Base-by-base conservation (phyloP, 306 rosid species). In the Ammopiptanthus mongolicus region DNA sequence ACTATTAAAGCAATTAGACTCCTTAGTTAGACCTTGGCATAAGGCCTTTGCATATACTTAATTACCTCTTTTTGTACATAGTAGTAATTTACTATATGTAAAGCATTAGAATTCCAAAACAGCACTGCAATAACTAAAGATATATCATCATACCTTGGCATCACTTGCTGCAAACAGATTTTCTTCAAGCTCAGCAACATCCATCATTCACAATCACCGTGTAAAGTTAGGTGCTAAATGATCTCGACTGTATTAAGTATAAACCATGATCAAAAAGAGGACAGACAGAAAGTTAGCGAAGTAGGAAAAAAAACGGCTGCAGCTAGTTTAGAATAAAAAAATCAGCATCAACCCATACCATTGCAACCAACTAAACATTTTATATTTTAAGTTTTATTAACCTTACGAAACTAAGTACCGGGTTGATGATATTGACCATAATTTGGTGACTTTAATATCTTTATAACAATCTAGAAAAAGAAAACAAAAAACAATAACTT, bases 81-180 rank as follows among this genome's bases (percentile, higher is more conserved):
- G 46, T 41, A 39, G 36, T 17, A 19, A 18, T 29, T 29, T 59
- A 62, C 21, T 41, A 57, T 28, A 15, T 7, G 33, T 19, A 34
- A 65, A 55, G 17, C 37, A 42, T 23, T 18, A 12, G 12, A 76
- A 56, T 15, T 57, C 33, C 69, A 42, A 42, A 75, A 28, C 61
- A 47, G 6, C 36, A 21, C 25, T 61, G 0, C 1, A 63, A 63
- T 62, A 75, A 14, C 37, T 17, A 29, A 58, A 34, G 68, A 66
- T 36, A 57, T 47, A 63, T 23, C 65, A 72, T 71, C 53, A 67
- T 78, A 90, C 93, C 97, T 92, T 92, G 73, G 94, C 94, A 80
- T 92, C 97, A 64, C 94, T 76, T 33, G 88, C 86, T 15, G 96
- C 96, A 78, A 92, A 88, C 28, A 87, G 72, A 84, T 65, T 92